A percentile compares a stretch with the other conserved stretches of the same genome.
Conservation (phyloP, 768 basidiomycete genomes). For the Gymnopilus junonius region DNA sequence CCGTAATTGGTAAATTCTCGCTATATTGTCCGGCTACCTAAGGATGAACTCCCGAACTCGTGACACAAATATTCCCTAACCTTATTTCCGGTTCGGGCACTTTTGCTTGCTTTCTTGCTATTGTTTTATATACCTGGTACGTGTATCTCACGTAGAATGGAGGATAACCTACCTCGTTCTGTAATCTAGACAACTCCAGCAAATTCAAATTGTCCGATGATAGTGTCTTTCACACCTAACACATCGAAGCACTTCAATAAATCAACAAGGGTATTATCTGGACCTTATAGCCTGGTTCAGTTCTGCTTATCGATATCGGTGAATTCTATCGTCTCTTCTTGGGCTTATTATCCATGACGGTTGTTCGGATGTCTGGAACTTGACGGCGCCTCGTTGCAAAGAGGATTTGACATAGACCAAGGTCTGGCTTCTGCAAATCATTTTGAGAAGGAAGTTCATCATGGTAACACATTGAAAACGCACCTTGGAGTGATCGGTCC, state of each 20-base stretch:
- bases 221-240: not conserved
- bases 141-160: not conserved
- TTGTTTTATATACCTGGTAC: not conserved
- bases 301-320: not conserved
- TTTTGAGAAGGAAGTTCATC: not conserved
- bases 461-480: constrained; percentile 2
- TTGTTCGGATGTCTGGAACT: not conserved
- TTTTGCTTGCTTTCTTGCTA: not conserved
- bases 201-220: not conserved
- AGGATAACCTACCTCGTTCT: too few species aligned
- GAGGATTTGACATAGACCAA: not conserved
- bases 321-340: not conserved
- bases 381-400: not conserved
- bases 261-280: not conserved
- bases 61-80: not conserved
- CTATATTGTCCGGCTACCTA: too few species aligned
- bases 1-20: too few species aligned
- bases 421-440: not conserved
- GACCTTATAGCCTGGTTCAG: not conserved
- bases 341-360: not conserved
- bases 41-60: not conserved
- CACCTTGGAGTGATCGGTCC: not conserved
- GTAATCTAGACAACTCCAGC: not conserved
- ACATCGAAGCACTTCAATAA: not conserved
- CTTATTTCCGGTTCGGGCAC: not conserved